Conservation (phyloP, 495 filamentous ascomycete genomes). For the Gamarada debralockiae region DNA sequence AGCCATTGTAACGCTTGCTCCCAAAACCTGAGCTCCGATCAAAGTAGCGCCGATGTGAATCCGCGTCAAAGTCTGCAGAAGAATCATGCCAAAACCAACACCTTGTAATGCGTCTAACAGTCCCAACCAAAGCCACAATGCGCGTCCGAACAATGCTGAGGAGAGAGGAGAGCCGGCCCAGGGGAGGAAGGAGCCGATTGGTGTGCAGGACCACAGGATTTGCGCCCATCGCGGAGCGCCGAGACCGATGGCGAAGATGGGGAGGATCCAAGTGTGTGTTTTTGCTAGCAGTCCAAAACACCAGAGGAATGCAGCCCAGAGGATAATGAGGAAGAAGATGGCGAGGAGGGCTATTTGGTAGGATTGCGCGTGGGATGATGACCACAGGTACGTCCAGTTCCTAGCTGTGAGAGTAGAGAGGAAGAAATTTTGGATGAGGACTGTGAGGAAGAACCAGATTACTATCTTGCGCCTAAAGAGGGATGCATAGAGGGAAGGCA, state of each 20-base stretch:
- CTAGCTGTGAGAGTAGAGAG: conserved; percentile 57
- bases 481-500: conserved; percentile 57
- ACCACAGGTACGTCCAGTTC: conserved; percentile 57
- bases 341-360: conserved; percentile 52
- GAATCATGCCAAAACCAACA: conserved; percentile 60
- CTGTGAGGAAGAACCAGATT: conserved; percentile 58
- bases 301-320: conserved; percentile 49
- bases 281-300: conserved; percentile 46
- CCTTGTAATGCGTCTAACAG: conserved; percentile 59
- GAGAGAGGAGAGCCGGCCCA: conserved; percentile 49
- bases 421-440: conserved; percentile 66
- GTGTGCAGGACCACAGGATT: conserved; percentile 58
- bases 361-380: conserved; percentile 42
- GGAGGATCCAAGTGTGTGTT: conserved; percentile 59
- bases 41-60: conserved; percentile 55
- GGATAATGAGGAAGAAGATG: conserved; percentile 52
- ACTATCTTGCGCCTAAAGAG: conserved; percentile 56
- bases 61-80: conserved; percentile 57
- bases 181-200: conserved; percentile 55
- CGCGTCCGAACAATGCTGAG: conserved; percentile 47
- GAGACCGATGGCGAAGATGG: conserved; percentile 63
- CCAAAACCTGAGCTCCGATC: conserved; percentile 46
- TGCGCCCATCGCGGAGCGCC: conserved; percentile 62
- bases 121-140: conserved; percentile 63
- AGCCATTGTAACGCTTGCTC: conserved; percentile 53